Percentiles rank a stretch among this genome's conserved stretches.
phyloP scores from a whole-genome alignment of 805 yeast genomes.

The Candida anglica region DNA sequence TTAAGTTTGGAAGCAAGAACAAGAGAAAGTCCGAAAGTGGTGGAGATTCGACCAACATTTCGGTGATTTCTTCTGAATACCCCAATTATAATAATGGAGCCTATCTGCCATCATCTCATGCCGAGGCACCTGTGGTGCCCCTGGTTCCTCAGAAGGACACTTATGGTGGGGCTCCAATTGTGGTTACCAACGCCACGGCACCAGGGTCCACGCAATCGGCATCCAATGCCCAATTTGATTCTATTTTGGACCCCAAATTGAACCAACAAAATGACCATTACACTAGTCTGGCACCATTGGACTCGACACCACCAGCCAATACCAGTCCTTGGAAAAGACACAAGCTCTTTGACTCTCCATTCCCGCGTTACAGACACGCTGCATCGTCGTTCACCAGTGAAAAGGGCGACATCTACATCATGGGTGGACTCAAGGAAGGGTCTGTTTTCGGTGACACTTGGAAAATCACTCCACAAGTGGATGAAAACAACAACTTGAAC shows the following conservation, averaged over 20 bases:
- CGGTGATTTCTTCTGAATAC: conserved; percentile 14
- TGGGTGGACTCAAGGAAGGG: conserved; percentile 94
- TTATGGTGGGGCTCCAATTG: conserved; percentile 7
- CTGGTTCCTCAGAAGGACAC: too few relatives aligned
- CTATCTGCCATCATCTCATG: conserved; percentile 1
- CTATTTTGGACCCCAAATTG: neutral
- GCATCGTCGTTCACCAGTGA: conserved; percentile 66
- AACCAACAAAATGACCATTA: conserved; percentile 6
- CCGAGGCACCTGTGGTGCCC: neutral
- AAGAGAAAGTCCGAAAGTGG: conserved; percentile 22
- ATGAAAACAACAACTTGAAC: conserved; percentile 4
- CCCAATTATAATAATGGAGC: conserved; percentile 15
- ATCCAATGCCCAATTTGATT: conserved; percentile 2
- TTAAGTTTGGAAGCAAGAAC: conserved; percentile 52
- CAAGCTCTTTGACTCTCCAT: conserved; percentile 71
- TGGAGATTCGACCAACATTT: conserved; percentile 3
- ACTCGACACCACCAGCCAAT: conserved; percentile 8
- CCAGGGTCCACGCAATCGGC: conserved; percentile 3
- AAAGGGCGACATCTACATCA: conserved; percentile 75
- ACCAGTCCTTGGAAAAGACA: conserved; percentile 60
- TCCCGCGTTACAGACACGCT: conserved; percentile 93
- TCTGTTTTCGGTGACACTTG: conserved; percentile 95
- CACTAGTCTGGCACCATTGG: conserved; percentile 9
- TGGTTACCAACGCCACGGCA: conserved; percentile 8
- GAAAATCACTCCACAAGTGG: conserved; percentile 60